Conservation (phyloP, 2,329 filamentous ascomycete genomes). For the Blumeria hordei region DNA sequence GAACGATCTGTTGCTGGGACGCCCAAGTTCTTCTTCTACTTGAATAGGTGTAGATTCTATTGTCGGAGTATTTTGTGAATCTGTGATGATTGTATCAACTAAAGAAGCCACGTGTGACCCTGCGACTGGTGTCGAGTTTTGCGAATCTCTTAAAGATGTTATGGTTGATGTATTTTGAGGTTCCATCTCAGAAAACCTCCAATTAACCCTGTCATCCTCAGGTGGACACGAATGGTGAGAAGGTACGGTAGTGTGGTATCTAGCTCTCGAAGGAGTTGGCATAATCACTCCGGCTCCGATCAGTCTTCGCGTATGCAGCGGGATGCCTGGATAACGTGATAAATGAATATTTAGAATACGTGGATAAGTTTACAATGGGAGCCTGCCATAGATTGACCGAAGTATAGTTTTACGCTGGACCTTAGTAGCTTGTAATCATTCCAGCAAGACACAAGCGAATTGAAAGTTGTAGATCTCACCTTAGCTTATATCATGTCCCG, state of each 20-base stretch:
- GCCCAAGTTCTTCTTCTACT: background rate
- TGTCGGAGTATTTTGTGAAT: constrained; percentile 17
- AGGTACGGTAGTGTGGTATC: constrained; percentile 9
- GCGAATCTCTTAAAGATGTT: constrained; percentile 11
- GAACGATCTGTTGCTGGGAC: constrained; percentile 15
- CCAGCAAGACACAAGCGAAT: too few relatives aligned
- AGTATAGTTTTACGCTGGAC: too few relatives aligned
- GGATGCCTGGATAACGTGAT: too few relatives aligned
- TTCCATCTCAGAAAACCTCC: constrained; percentile 16
- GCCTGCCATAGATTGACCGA: too few relatives aligned
- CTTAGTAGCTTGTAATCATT: too few relatives aligned
- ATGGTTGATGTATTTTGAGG: constrained; percentile 11
- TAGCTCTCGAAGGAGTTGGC: constrained; percentile 15
- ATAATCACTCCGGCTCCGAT: constrained; percentile 15
- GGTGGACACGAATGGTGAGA: constrained; percentile 19
- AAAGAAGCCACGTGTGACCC: constrained; percentile 9
- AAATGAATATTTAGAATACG: too few relatives aligned
- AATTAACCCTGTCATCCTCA: constrained; percentile 17
- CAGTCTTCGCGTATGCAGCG: constrained; percentile 4
- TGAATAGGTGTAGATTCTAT: constrained; percentile 11
- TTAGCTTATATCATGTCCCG: too few relatives aligned
- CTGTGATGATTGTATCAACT: constrained; percentile 15
- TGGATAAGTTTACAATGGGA: too few relatives aligned
- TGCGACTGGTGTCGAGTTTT: constrained; percentile 11
- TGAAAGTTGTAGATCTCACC: too few relatives aligned